Percentiles rank a stretch among this genome's conserved stretches.
Evolutionary conservation across 176 grass and related monocot genomes (phyloP).

Genomic region (Zoysia japonica): DNA sequence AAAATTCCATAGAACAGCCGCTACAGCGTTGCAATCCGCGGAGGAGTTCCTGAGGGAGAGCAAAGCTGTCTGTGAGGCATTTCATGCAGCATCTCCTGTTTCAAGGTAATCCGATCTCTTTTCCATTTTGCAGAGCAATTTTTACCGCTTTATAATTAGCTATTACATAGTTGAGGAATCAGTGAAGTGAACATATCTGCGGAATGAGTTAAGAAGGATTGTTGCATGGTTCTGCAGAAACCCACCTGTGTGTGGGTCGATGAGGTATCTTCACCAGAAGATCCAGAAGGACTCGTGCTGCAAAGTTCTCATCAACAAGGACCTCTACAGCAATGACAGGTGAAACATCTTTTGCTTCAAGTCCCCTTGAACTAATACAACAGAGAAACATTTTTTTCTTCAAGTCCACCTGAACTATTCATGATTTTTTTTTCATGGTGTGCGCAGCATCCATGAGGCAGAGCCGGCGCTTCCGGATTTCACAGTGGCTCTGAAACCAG

Average conservation of each 20-base stretch:
- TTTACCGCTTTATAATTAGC: background rate
- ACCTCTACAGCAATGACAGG: slow-evolving; percentile 68
- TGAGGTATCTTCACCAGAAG: slow-evolving; percentile 93
- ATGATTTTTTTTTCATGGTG: background rate
- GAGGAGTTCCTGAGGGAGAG: slow-evolving; percentile 89
- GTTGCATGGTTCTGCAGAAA: slow-evolving; percentile 46
- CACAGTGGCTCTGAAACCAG: slow-evolving; percentile 62
- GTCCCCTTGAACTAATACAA: background rate
- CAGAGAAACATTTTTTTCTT: no score
- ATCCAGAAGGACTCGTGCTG: slow-evolving; percentile 77
- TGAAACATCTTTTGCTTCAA: background rate
- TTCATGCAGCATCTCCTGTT: slow-evolving; percentile 59
- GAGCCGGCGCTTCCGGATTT: slow-evolving; percentile 60
- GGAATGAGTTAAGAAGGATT: background rate
- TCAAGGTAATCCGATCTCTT: slow-evolving; percentile 52
- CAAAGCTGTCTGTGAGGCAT: slow-evolving; percentile 65
- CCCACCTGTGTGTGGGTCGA: slow-evolving; percentile 73
- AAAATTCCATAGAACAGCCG: slow-evolving; percentile 67
- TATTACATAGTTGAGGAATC: background rate
- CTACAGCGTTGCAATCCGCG: slow-evolving; percentile 70
- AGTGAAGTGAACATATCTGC: background rate
- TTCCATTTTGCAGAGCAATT: background rate
- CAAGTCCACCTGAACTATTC: background rate
- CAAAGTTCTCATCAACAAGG: slow-evolving; percentile 63
- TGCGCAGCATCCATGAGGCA: slow-evolving; percentile 41